phyloP scores from a whole-genome alignment of 2,329 filamentous ascomycete genomes.

The Apiospora marii region DNA sequence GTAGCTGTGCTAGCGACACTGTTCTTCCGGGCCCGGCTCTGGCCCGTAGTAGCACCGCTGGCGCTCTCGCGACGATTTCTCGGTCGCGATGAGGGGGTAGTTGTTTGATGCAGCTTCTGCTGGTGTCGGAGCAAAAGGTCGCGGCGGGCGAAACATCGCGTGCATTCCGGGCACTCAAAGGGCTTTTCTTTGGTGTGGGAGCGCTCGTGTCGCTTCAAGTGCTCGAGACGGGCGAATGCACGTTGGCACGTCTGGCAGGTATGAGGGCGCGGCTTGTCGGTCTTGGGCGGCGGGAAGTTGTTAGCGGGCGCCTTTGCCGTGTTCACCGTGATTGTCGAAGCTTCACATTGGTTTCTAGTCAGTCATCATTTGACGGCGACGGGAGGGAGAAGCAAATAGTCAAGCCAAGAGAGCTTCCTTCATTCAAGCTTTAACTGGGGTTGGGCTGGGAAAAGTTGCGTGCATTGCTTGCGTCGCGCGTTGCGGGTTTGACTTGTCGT shows the following conservation, averaged over 20 bases:
- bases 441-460: neutral
- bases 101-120: constrained; percentile 96
- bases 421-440: neutral
- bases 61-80: constrained; percentile 91
- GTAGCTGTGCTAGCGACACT: constrained; percentile 73
- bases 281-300: constrained; percentile 83
- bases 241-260: constrained; percentile 90
- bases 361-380: neutral
- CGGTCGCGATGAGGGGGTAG: constrained; percentile 85
- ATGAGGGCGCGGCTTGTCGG: constrained; percentile 95
- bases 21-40: constrained; percentile 87
- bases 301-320: constrained; percentile 37
- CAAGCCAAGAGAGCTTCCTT: neutral
- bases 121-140: constrained; percentile 94
- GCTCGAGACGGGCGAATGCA: constrained; percentile 93
- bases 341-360: constrained; percentile 18
- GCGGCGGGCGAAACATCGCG: constrained; percentile 91
- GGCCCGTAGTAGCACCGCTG: constrained; percentile 70
- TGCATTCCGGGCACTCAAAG: constrained; percentile 95
- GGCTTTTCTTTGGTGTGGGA: constrained; percentile 82
- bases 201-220: constrained; percentile 95
- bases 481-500: constrained; percentile 8
- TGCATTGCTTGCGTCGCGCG: neutral
- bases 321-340: constrained; percentile 49
- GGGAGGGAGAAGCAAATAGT: neutral